phyloP scores from a whole-genome alignment of 2,329 filamentous ascomycete species.

The Bertia moriformis region DNA sequence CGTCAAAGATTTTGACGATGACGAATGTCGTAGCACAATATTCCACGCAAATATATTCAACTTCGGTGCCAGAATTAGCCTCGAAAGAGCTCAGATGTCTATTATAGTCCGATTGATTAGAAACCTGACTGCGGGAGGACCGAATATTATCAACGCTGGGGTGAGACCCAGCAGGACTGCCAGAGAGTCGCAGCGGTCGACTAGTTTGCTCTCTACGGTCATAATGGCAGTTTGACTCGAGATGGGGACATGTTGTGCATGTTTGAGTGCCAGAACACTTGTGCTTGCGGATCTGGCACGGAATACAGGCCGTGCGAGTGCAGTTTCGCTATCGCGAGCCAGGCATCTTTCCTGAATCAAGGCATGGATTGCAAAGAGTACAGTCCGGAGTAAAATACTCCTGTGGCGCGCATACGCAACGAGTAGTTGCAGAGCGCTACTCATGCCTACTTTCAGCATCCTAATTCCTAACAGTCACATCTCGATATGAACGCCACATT shows the following conservation, averaged over 20 bases:
- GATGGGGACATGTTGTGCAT: not conserved
- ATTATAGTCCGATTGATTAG: not conserved
- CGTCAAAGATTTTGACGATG: constrained; percentile 9
- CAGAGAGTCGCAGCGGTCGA: not conserved
- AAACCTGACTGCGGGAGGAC: not conserved
- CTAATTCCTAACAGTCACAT: too few species aligned
- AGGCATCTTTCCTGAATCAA: too few species aligned
- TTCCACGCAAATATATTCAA: constrained; percentile 32
- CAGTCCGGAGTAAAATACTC: too few species aligned
- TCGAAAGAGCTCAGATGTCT: too few species aligned
- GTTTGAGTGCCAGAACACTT: not conserved
- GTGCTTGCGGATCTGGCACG: not conserved
- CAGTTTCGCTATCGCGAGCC: too few species aligned
- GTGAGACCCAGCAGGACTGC: not conserved
- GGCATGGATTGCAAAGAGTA: too few species aligned
- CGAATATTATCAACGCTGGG: not conserved
- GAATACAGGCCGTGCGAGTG: not conserved
- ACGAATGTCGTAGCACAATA: constrained; percentile 11
- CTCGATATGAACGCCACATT: too few species aligned
- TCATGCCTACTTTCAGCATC: too few species aligned
- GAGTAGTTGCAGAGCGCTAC: too few species aligned
- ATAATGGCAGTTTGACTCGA: not conserved
- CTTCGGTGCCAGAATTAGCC: constrained; percentile 11
- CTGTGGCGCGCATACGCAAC: too few species aligned
- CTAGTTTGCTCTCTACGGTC: not conserved